Percentiles rank a stretch among this genome's conserved stretches.
Evolutionary conservation across 2,329 filamentous ascomycete genomes (phyloP).

Genomic region (Neopestalotiopsis clavispora): DNA sequence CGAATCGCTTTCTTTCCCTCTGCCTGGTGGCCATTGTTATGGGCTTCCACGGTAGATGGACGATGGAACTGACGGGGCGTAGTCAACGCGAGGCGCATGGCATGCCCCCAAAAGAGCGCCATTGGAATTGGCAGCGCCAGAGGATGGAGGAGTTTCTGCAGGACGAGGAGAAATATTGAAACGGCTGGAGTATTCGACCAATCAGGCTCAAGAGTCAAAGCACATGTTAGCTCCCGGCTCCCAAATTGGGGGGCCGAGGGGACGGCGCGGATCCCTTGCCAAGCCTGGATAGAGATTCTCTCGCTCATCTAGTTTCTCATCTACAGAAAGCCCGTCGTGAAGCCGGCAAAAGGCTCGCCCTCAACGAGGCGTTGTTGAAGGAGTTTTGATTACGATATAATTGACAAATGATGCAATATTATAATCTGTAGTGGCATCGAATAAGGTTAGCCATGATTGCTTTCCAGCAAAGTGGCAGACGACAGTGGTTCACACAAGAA

Average conservation of each 20-base stretch:
- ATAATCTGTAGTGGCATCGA: background rate
- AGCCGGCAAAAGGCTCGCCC: background rate
- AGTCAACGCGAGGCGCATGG: background rate
- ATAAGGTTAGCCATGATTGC: background rate
- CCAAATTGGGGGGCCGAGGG: background rate
- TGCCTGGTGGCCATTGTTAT: background rate
- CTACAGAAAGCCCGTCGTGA: background rate
- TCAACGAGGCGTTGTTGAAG: background rate
- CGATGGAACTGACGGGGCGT: background rate
- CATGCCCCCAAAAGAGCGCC: background rate
- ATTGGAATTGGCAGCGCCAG: background rate
- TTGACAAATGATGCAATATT: background rate
- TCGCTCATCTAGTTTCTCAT: background rate
- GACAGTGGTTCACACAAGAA: background rate
- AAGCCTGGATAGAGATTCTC: background rate
- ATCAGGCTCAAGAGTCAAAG: background rate
- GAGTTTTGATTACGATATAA: background rate
- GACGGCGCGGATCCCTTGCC: background rate
- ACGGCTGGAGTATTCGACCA: conserved; percentile 1
- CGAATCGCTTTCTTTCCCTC: background rate
- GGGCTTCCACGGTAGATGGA: background rate
- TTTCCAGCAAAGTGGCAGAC: background rate
- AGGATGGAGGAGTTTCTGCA: background rate
- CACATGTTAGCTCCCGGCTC: background rate
- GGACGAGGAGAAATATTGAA: background rate